A percentile compares a stretch with the other conserved stretches of the same genome.
Conservation (phyloP, 352 stramenopile species). For the Globisporangium echinulatum region DNA sequence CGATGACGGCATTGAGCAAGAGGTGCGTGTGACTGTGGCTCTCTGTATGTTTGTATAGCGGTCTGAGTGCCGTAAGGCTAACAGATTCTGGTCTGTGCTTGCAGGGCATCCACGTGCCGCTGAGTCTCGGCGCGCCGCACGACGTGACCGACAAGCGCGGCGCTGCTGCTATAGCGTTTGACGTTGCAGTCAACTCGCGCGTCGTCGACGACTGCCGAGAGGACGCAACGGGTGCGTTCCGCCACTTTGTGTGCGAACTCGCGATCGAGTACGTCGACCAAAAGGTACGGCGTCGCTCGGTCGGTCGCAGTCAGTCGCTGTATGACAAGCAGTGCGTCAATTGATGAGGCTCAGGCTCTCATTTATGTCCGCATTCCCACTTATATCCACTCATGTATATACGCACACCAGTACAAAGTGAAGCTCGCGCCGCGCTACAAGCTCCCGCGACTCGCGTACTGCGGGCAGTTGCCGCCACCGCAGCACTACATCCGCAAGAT, state of each 20-base stretch:
- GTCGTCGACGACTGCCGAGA: conserved; percentile 56
- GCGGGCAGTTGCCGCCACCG: conserved; percentile 49
- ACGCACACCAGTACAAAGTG: conserved; percentile 54
- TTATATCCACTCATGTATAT: no score
- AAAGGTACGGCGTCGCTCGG: conserved; percentile 31
- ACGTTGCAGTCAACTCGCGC: conserved; percentile 76
- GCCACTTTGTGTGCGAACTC: conserved; percentile 79
- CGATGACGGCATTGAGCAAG: conserved; percentile 66
- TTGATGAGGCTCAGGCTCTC: no score
- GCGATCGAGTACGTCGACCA: conserved; percentile 79
- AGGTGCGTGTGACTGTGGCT: conserved; percentile 21
- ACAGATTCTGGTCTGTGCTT: no score
- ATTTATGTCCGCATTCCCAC: no score
- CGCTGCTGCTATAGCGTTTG: conserved; percentile 50
- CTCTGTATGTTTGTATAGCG: not conserved
- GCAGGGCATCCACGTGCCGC: conserved; percentile 68
- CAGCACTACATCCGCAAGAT: conserved; percentile 79
- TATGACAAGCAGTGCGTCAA: no score
- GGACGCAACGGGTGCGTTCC: conserved; percentile 64
- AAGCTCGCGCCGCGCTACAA: conserved; percentile 73
- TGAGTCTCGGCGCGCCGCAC: conserved; percentile 62
- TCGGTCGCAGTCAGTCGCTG: no score
- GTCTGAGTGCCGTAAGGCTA: no score
- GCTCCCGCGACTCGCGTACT: conserved; percentile 61
- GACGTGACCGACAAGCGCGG: conserved; percentile 76